These are phyloP conservation scores for Gryganskiella cystojenkinii DNA, from an alignment of 192 early-diverging fungal species.

Conservation along the genomic window DNA sequence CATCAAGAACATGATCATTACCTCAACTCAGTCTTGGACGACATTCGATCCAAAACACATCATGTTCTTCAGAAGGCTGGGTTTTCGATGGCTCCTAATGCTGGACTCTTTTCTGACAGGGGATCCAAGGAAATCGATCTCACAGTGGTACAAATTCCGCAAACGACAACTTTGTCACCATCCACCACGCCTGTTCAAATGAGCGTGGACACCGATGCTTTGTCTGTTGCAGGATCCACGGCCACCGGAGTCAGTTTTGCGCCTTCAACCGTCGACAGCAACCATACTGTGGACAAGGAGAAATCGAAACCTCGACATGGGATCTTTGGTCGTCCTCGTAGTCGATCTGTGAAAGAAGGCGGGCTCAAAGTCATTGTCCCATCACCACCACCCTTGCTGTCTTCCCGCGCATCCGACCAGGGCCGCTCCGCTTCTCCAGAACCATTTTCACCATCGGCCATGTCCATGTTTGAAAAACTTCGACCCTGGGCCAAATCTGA, in stretches of 20 bases:
- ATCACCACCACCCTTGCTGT: no score
- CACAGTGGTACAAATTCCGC: constrained; percentile 20
- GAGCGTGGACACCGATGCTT: neutral
- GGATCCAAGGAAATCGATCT: constrained; percentile 25
- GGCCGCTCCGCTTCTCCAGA: neutral
- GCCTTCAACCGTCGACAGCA: neutral
- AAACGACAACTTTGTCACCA: neutral
- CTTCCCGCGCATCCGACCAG: neutral
- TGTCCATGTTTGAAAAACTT: constrained; percentile 12
- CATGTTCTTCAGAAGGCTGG: constrained; percentile 31
- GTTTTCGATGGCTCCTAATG: constrained; percentile 36
- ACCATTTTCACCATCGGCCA: neutral
- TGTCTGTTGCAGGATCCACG: neutral
- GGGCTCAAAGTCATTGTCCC: neutral
- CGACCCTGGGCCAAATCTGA: constrained; percentile 19
- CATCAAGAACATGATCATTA: constrained; percentile 17
- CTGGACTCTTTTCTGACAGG: constrained; percentile 27
- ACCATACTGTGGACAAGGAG: neutral
- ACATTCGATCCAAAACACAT: constrained; percentile 31
- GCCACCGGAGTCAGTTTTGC: constrained; percentile 24
- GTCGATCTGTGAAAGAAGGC: constrained; percentile 9
- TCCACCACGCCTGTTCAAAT: neutral
- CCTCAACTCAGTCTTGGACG: constrained; percentile 28
- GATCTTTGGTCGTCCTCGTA: constrained; percentile 9
- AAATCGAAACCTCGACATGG: neutral